phyloP scores from a whole-genome alignment of 164 flowering plant genomes.

The Umbilicus rupestris region DNA sequence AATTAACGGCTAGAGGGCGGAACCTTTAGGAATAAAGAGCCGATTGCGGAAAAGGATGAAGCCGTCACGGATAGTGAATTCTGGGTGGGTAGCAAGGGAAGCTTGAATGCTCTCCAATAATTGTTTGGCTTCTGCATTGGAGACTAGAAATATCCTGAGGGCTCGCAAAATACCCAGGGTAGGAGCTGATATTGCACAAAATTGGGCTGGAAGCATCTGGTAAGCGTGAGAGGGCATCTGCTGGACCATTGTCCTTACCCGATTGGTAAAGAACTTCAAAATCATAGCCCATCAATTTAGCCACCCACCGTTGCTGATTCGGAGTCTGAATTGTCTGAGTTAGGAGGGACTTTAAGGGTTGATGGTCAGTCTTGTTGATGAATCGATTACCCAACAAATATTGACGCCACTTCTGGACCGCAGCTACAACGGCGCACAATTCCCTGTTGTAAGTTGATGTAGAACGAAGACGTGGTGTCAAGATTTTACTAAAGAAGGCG shows the following conservation, averaged over 20 bases:
- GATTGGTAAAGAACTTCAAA: not conserved
- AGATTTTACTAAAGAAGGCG: not conserved
- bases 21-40: not conserved
- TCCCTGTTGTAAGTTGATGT: not conserved
- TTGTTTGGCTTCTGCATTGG: too few relatives aligned
- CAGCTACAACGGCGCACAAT: not conserved
- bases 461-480: not conserved
- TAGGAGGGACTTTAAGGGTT: slow-evolving; percentile 1
- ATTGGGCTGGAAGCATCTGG: not conserved
- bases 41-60: not conserved
- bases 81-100: too few relatives aligned
- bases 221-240: slow-evolving; percentile 1
- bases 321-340: not conserved
- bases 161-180: not conserved
- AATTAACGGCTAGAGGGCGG: too few relatives aligned
- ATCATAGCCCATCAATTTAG: not conserved
- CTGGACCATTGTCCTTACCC: not conserved
- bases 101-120: too few relatives aligned
- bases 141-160: not conserved
- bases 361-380: not conserved
- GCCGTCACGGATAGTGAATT: too few relatives aligned
- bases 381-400: not conserved
- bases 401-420: not conserved
- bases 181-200: not conserved
- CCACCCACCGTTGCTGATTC: not conserved